Evolutionary conservation across 1,139 yeast genomes (phyloP), one percentile per base, ranked within the genome.

Genomic region (Candida sp.): DNA sequence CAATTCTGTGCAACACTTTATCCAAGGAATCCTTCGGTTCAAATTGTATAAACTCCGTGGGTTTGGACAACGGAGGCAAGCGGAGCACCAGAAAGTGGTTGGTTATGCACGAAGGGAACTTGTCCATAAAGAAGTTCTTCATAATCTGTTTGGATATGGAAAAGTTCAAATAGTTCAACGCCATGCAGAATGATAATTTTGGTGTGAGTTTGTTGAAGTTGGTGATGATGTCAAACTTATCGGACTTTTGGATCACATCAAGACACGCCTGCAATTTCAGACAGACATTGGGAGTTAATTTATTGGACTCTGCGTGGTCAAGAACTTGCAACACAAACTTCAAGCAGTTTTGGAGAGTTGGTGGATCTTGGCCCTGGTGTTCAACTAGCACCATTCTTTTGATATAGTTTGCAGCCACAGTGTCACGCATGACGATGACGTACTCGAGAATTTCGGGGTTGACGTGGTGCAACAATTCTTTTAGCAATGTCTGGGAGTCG

Each of bases 21-120:
- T 55, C 61, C 26, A 49, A 47, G 7, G 57, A 55, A 8, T 56
- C 61, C 9, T 40, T 44, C 2, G 43, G 37, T 28, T 44, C 45
- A 27, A 43, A 48, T 5, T 59, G 60, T n/a, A 54, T 48, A 30
- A 61, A 52, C 38, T 53, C 61, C 40, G 48, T 54, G 8, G 65
- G 57, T 49, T 63, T 69, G 1, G 77, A 59, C 11, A 70, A 52
- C 3, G 77, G 77, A 3, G 77, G 75, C 25, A 69, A 55, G 3
- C 51, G 49, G 23, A 66, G 60, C 3, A 46, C 52, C 4, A 51
- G 47, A 47, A 64, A 66, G 28, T 55, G 58, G 11, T 49, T 42
- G 3, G 44, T 27, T 6, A 65, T 53, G 0, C 58, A 49, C 8
- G 49, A 45, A 5, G 72, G 70, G 22, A 68, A 48, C 1, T 47